Base-by-base conservation (phyloP, 2,329 filamentous ascomycete species). In the Gnomoniopsis smithogilvyi region DNA sequence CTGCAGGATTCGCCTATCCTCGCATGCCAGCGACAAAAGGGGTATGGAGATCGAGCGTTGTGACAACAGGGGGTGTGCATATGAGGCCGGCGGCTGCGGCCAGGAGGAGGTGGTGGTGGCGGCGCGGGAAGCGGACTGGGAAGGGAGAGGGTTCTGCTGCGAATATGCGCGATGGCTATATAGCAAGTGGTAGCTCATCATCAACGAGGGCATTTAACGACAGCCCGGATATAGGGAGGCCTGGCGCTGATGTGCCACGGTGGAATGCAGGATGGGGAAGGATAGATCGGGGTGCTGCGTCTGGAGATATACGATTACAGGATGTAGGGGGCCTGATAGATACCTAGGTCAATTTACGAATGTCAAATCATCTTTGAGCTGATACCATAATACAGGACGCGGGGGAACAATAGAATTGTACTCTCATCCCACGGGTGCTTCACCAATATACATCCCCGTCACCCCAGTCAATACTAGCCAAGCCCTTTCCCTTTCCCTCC, bases 1-100 rank as follows among this genome's bases (percentile, higher is more conserved):
- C 80, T 0, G 80, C 80, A 2, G 80, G 80, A 0, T 83, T 83
- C 62, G 68, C 72, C 36, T 81, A 80, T 53, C 74, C 77, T 1
- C 74, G 64, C 7, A 41, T 41, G 7, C 58, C 61, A 33, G 65
- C 64, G 8, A 63, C 62, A 0, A 69, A 70, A 48, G 63, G 63
- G 12, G 65, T 67, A 14, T 66, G 64, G 30, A 68, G 69, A 8
- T 70, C 72, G 34, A 65, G 67, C 6, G 67, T 70, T 8, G 71
- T 71, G 12, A 63, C 73, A 21, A 34, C 45, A 4, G 53, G 21
- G 6, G 14, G 17, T 54, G 55, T 66, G 38, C 63, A 67, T 43
- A 53, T 56, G 19, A 47, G 54, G 41, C 59, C 47, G 45, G 59
- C 58, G 33, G 55, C 62, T 14, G 63, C 61, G 14, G 59, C 55